Conservation (phyloP, 2,329 filamentous ascomycete species). For the Trichoderma oligosporum region DNA sequence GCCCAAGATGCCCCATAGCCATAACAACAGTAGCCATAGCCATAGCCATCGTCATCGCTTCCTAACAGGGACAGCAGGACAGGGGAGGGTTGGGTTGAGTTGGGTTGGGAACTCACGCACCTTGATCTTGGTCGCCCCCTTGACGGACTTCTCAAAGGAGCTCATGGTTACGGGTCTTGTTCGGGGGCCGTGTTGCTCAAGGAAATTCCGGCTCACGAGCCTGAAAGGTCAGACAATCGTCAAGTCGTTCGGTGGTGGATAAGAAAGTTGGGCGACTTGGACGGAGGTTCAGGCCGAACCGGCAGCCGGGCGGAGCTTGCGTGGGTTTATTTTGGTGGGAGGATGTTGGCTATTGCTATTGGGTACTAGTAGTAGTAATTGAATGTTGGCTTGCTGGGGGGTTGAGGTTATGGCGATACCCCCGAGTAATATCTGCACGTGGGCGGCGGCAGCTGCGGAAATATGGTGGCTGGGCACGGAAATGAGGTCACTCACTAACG, state of each 20-base stretch:
- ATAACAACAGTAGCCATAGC: neutral
- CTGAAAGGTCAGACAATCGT: constrained; percentile 1
- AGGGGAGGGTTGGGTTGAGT: neutral
- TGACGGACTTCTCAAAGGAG: constrained; percentile 98
- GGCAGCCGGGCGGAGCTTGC: constrained; percentile 19
- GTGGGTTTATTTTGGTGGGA: constrained; percentile 16
- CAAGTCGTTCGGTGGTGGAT: constrained; percentile 11
- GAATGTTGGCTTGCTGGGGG: neutral
- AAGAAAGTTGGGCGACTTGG: constrained; percentile 20
- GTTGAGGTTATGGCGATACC: constrained; percentile 18
- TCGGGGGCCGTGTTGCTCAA: constrained; percentile 11
- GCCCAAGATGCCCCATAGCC: neutral
- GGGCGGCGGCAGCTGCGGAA: constrained; percentile 15
- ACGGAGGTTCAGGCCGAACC: constrained; percentile 18
- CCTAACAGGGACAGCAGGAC: neutral
- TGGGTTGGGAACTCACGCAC: constrained; percentile 40
- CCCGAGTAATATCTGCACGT: neutral
- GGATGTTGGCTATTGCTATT: constrained; percentile 6
- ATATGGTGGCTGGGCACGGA: constrained; percentile 15
- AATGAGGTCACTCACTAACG: constrained; percentile 18
- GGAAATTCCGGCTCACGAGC: constrained; percentile 11
- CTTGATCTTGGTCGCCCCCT: constrained; percentile 98
- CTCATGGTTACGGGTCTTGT: constrained; percentile 57
- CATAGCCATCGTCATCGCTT: neutral
- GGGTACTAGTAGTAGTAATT: neutral